A percentile compares a stretch with the other conserved stretches of the same genome.
Evolutionary conservation across 768 basidiomycete species (phyloP).

Genomic region (Mrakia gelida): DNA sequence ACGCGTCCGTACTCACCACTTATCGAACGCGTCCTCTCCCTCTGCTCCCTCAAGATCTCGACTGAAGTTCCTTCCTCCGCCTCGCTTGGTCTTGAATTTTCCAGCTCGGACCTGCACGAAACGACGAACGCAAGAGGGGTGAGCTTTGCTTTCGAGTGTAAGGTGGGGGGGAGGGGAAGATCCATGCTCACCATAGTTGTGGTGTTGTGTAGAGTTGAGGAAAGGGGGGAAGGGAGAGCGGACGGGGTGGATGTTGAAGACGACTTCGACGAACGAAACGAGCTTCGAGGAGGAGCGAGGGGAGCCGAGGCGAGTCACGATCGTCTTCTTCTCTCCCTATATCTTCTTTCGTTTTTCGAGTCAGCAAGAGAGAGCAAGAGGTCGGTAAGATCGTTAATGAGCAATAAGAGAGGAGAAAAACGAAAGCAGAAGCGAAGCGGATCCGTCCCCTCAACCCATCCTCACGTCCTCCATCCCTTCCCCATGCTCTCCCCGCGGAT

Average conservation of each 20-base stretch:
- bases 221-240: no score
- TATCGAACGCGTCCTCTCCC: constrained; percentile 33
- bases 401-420: neutral
- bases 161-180: neutral
- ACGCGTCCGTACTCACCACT: constrained; percentile 26
- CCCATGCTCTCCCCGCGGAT: constrained; percentile 50
- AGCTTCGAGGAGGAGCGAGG: no score
- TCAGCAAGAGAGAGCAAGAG: neutral
- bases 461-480: neutral
- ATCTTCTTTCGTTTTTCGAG: no score
- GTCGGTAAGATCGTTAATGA: neutral
- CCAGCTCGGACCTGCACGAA: constrained; percentile 26
- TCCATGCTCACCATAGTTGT: no score
- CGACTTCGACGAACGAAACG: no score
- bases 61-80: constrained; percentile 32
- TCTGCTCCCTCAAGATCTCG: constrained; percentile 30
- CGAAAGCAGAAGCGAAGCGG: neutral
- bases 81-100: constrained; percentile 34
- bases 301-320: no score
- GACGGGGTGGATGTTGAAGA: no score
- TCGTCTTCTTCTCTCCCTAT: no score
- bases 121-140: neutral
- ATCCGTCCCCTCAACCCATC: constrained; percentile 6
- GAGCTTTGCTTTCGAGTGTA: neutral
- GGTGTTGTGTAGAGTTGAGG: no score